These are phyloP conservation scores for Zostera marina DNA, from an alignment of 116 monocot species.

Conservation along the genomic window DNA sequence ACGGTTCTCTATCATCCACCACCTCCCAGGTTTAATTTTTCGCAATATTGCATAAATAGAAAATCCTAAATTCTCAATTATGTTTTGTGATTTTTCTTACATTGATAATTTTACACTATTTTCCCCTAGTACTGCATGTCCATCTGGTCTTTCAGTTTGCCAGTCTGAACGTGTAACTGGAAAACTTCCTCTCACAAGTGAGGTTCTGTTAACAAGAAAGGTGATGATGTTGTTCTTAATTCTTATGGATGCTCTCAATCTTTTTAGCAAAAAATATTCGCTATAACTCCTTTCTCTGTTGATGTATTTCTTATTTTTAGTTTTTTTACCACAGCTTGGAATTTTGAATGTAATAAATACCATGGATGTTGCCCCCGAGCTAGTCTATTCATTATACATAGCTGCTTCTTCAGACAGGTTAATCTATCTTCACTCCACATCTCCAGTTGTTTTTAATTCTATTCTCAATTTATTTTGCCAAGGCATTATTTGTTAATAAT, in stretches of 20 bases:
- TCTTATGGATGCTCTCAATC: neutral
- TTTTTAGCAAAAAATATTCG: neutral
- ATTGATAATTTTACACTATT: neutral
- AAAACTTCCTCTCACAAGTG: conserved; percentile 62
- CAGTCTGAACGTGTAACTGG: conserved; percentile 76
- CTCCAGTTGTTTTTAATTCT: neutral
- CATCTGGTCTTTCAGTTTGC: conserved; percentile 60
- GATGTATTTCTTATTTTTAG: neutral
- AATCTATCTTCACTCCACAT: neutral
- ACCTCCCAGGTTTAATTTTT: conserved; percentile 37
- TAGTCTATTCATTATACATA: conserved; percentile 72
- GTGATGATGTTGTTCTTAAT: conserved; percentile 15
- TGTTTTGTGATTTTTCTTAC: neutral
- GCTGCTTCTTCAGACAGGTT: conserved; percentile 80
- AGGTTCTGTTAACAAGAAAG: conserved; percentile 54
- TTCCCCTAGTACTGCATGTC: conserved; percentile 33
- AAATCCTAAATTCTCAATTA: conserved; percentile 1
- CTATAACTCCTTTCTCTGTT: no score
- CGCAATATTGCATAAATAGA: neutral
- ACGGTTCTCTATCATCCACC: conserved; percentile 62
- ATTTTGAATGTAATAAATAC: conserved; percentile 80
- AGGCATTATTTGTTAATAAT: neutral
- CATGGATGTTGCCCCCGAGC: conserved; percentile 51
- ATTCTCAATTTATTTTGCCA: neutral
- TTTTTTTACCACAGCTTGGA: conserved; percentile 42